These are phyloP conservation scores for Glebionis coronaria DNA, from an alignment of 129 eudicot genomes.

Conservation along the genomic window DNA sequence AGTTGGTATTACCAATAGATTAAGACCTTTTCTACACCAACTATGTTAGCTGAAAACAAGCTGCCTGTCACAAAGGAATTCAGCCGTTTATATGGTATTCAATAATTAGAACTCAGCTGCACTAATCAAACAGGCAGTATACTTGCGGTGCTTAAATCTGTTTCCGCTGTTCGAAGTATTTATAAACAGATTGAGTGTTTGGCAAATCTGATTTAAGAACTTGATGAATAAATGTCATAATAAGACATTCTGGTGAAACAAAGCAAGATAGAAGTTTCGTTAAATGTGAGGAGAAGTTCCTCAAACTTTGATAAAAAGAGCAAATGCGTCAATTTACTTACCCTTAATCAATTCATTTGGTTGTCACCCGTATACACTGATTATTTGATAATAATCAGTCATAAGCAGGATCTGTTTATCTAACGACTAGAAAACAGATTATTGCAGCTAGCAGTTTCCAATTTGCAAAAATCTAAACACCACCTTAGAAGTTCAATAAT, in stretches of 20 bases:
- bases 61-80: too few species aligned
- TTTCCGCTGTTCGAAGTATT: too few species aligned
- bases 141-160: too few species aligned
- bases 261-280: neutral
- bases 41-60: too few species aligned
- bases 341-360: neutral
- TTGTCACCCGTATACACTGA: neutral
- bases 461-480: slow-evolving; percentile 11
- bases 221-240: too few species aligned
- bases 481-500: neutral
- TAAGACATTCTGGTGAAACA: neutral
- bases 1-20: neutral
- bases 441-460: too few species aligned
- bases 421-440: neutral
- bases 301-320: neutral
- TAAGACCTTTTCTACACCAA: too few species aligned
- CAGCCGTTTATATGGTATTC: too few species aligned
- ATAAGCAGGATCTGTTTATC: slow-evolving; percentile 4
- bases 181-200: too few species aligned
- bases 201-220: too few species aligned
- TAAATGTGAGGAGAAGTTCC: neutral
- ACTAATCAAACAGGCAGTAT: neutral
- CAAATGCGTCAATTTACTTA: neutral
- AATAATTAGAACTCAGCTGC: too few species aligned
- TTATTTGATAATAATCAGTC: neutral